These are phyloP conservation scores for Kwoniella newhampshirensis DNA, from an alignment of 768 basidiomycete genomes.

Conservation along the genomic window DNA sequence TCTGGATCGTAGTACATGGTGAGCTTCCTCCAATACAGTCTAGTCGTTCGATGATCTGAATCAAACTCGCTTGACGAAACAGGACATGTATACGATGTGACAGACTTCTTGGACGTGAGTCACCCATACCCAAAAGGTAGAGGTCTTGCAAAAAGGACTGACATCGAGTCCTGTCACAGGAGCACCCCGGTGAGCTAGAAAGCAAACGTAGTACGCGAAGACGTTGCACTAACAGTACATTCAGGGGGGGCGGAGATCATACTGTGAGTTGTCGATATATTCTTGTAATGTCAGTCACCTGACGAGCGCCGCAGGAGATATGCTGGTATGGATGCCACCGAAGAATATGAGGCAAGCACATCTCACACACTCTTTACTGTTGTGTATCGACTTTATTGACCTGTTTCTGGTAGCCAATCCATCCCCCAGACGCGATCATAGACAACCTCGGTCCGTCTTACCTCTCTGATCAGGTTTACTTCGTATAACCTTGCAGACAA, in stretches of 20 bases:
- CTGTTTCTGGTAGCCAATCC: slow-evolving; percentile 65
- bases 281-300: no score
- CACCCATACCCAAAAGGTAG: background rate
- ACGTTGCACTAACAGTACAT: no score
- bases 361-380: background rate
- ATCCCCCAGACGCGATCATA: slow-evolving; percentile 76
- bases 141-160: background rate
- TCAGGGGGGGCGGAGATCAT: slow-evolving; percentile 81
- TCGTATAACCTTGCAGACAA: background rate
- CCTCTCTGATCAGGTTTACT: background rate
- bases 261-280: slow-evolving; percentile 54
- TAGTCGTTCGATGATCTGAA: background rate
- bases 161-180: slow-evolving; percentile 18
- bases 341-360: slow-evolving; percentile 47
- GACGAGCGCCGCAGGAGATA: slow-evolving; percentile 57
- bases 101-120: slow-evolving; percentile 52
- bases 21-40: slow-evolving; percentile 1
- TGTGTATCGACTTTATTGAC: no score
- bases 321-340: slow-evolving; percentile 81
- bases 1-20: slow-evolving; percentile 53
- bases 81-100: slow-evolving; percentile 53
- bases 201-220: no score
- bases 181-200: slow-evolving; percentile 47
- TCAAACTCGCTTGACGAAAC: background rate
- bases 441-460: slow-evolving; percentile 42